These are phyloP conservation scores for Primulina tabacum DNA, from an alignment of 257 asterid species.

Conservation along the genomic window DNA sequence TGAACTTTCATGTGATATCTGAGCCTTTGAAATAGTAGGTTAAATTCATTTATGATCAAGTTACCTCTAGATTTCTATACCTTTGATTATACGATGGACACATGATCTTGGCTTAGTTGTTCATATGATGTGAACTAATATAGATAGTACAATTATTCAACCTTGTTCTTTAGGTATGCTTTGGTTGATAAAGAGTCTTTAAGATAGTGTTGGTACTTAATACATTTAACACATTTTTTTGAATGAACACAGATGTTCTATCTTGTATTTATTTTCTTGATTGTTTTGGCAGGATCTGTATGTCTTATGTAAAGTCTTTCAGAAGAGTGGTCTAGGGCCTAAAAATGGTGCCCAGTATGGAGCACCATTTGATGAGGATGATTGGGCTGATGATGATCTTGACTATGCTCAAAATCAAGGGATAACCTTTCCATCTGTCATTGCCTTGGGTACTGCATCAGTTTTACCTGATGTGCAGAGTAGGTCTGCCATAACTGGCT, in stretches of 20 bases:
- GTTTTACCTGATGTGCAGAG: constrained; percentile 27
- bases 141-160: neutral
- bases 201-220: neutral
- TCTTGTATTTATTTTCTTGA: neutral
- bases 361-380: constrained; percentile 82
- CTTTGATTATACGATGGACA: too few species aligned
- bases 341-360: constrained; percentile 91
- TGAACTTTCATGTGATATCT: neutral
- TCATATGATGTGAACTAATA: neutral
- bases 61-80: neutral
- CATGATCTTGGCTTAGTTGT: too few species aligned
- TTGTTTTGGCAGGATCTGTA: constrained; percentile 54
- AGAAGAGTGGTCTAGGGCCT: constrained; percentile 85
- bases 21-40: neutral
- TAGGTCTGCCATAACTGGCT: constrained; percentile 21
- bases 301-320: constrained; percentile 73
- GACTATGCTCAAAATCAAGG: constrained; percentile 23
- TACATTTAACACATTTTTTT: too few species aligned
- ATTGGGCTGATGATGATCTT: constrained; percentile 60
- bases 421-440: constrained; percentile 29
- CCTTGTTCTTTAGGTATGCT: neutral
- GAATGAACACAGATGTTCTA: too few species aligned
- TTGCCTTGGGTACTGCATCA: constrained; percentile 17
- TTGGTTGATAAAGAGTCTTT: neutral
- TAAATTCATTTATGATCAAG: too few species aligned